Percentiles rank a stretch among this genome's conserved stretches.
phyloP scores from a whole-genome alignment of 2,329 filamentous ascomycete species.

The Calycina herbarum region DNA sequence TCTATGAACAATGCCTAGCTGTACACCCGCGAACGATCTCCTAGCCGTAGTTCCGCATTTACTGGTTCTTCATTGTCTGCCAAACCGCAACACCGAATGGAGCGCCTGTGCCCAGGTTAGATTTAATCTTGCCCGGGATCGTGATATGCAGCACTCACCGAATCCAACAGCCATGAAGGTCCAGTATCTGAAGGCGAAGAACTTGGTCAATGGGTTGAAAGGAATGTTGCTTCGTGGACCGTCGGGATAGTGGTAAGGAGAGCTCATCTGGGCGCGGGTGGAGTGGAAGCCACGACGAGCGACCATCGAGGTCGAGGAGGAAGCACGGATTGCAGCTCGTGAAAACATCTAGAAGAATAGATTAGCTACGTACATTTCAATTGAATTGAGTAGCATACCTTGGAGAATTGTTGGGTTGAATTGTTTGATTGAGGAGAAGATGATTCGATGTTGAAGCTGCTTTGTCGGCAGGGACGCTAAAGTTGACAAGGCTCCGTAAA shows the following conservation, averaged over 20 bases:
- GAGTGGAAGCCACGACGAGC: slow-evolving; percentile 93
- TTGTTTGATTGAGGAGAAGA: slow-evolving; percentile 18
- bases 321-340: slow-evolving; percentile 63
- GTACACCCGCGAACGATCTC: slow-evolving; percentile 21
- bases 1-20: slow-evolving; percentile 18
- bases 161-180: slow-evolving; percentile 57
- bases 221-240: slow-evolving; percentile 92
- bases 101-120: slow-evolving; percentile 40
- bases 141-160: slow-evolving; percentile 46
- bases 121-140: slow-evolving; percentile 4
- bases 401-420: slow-evolving; percentile 25
- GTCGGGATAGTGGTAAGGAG: slow-evolving; percentile 98
- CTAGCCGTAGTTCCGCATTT: slow-evolving; percentile 18
- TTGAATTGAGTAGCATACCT: slow-evolving; percentile 36
- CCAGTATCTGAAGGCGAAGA: slow-evolving; percentile 84
- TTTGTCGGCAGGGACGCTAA: slow-evolving; percentile 16
- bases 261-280: slow-evolving; percentile 80
- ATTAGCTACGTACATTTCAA: slow-evolving; percentile 39
- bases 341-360: slow-evolving; percentile 70
- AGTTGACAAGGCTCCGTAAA: not conserved
- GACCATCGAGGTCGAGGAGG: slow-evolving; percentile 64
- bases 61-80: slow-evolving; percentile 43
- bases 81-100: slow-evolving; percentile 61
- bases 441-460: slow-evolving; percentile 28
- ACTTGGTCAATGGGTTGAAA: slow-evolving; percentile 91